These are phyloP conservation scores for Tetrahymena borealis DNA, from an alignment of 73 alveolate genomes.

Conservation along the genomic window DNA sequence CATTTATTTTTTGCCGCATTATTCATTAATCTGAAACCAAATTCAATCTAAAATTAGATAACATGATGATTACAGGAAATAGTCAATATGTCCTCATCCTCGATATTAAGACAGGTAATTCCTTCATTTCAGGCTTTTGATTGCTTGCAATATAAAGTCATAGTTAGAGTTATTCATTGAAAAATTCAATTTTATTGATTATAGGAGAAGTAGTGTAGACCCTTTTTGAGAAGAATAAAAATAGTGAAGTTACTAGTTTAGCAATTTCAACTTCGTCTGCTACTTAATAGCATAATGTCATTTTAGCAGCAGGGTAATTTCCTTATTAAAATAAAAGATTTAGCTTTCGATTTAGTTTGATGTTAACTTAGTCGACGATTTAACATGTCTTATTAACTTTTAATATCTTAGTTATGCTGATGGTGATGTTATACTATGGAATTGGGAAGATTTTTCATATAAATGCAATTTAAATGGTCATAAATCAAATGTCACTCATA, in stretches of 20 bases:
- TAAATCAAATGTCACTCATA: not conserved
- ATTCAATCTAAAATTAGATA: not conserved
- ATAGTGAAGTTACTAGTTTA: conserved; percentile 1
- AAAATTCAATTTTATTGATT: not conserved
- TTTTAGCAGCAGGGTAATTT: not conserved
- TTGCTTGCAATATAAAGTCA: not conserved
- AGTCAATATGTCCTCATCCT: not conserved
- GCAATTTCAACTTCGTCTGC: not conserved
- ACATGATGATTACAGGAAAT: not conserved
- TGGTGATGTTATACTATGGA: not conserved
- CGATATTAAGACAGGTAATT: not conserved
- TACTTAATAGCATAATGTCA: not conserved
- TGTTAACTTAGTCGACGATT: too few species aligned
- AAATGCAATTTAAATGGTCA: not conserved
- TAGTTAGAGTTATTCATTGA: not conserved
- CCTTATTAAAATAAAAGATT: too few species aligned
- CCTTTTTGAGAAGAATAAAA: not conserved
- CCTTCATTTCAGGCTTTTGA: too few species aligned
- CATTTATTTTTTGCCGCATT: too few species aligned
- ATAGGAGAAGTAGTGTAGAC: not conserved
- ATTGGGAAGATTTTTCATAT: not conserved
- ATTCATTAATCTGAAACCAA: not conserved
- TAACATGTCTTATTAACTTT: too few species aligned
- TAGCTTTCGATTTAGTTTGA: too few species aligned
- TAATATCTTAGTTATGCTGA: not conserved